Conservation (phyloP, 176 grass and related monocot species). For the Saccharum officinarum region DNA sequence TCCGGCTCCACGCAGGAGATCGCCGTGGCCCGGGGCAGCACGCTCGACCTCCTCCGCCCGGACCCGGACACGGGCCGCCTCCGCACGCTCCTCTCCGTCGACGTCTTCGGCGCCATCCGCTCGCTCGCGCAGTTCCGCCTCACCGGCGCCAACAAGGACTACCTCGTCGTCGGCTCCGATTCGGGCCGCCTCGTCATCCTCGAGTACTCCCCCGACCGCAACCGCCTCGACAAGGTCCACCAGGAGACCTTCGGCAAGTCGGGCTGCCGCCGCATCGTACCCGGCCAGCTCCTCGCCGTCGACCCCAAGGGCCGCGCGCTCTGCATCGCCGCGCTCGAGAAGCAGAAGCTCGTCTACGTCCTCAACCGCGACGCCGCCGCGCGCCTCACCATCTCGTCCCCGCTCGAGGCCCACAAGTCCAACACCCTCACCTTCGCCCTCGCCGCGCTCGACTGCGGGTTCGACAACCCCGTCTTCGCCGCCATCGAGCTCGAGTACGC, state of each 20-base stretch:
- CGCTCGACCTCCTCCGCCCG: conserved; percentile 76
- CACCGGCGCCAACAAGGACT: conserved; percentile 94
- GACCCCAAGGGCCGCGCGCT: conserved; percentile 96
- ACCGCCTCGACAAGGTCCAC: conserved; percentile 87
- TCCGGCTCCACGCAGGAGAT: conserved; percentile 76
- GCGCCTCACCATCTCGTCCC: conserved; percentile 90
- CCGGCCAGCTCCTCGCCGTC: conserved; percentile 82
- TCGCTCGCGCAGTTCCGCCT: conserved; percentile 97
- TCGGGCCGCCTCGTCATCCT: conserved; percentile 95
- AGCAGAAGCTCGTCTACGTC: conserved; percentile 98
- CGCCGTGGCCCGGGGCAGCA: conserved; percentile 71
- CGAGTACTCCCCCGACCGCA: conserved; percentile 85
- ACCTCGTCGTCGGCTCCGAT: conserved; percentile 88
- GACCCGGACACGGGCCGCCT: conserved; percentile 79
- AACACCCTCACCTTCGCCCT: conserved; percentile 86
- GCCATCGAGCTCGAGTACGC: conserved; percentile 95
- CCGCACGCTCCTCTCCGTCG: conserved; percentile 83
- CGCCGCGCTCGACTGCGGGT: conserved; percentile 81
- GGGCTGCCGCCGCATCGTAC: conserved; percentile 89
- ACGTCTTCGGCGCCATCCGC: conserved; percentile 88
- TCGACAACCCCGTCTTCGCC: conserved; percentile 86
- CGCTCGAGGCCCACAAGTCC: conserved; percentile 93
- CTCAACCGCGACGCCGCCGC: conserved; percentile 82
- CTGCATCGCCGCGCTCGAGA: conserved; percentile 88
- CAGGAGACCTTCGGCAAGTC: conserved; percentile 99